These are phyloP conservation scores for Magnusiomyces ingens DNA, from an alignment of 1,139 yeast genomes.

Conservation along the genomic window DNA sequence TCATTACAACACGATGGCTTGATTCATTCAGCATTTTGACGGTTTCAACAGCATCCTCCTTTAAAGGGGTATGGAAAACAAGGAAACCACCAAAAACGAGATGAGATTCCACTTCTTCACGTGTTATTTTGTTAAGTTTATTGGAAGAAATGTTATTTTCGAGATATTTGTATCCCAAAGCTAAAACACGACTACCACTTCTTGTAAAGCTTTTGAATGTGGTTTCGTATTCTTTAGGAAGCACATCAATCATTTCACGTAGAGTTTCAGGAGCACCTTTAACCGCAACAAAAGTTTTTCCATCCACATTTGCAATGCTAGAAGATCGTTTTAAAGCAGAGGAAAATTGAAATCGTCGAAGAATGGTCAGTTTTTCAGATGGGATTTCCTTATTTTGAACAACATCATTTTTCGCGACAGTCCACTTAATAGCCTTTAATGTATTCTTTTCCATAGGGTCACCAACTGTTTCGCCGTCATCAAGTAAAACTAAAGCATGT, in stretches of 20 bases:
- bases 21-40: slow-evolving; percentile 91
- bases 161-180: slow-evolving; percentile 77
- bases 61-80: slow-evolving; percentile 96
- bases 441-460: slow-evolving; percentile 99
- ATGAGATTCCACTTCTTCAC: slow-evolving; percentile 70
- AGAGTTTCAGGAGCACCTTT: slow-evolving; percentile 99
- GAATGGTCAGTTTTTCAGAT: slow-evolving; percentile 52
- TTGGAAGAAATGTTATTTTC: slow-evolving; percentile 46
- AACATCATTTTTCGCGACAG: slow-evolving; percentile 63
- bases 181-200: slow-evolving; percentile 93
- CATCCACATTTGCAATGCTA: slow-evolving; percentile 63
- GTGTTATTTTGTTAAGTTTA: slow-evolving; percentile 50
- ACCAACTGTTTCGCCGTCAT: slow-evolving; percentile 96
- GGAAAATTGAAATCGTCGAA: slow-evolving; percentile 94
- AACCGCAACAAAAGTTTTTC: slow-evolving; percentile 66
- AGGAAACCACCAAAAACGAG: slow-evolving; percentile 85
- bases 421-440: slow-evolving; percentile 81
- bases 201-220: slow-evolving; percentile 87
- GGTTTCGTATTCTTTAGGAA: slow-evolving; percentile 78
- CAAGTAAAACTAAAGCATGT: slow-evolving; percentile 88
- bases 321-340: slow-evolving; percentile 94
- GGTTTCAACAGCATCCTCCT: slow-evolving; percentile 84
- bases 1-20: slow-evolving; percentile 88
- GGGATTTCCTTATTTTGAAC: slow-evolving; percentile 17
- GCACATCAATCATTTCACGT: slow-evolving; percentile 60